Evolutionary conservation across 192 early-diverging fungal species (phyloP).

Genomic region (Umbelopsis isabellina): DNA sequence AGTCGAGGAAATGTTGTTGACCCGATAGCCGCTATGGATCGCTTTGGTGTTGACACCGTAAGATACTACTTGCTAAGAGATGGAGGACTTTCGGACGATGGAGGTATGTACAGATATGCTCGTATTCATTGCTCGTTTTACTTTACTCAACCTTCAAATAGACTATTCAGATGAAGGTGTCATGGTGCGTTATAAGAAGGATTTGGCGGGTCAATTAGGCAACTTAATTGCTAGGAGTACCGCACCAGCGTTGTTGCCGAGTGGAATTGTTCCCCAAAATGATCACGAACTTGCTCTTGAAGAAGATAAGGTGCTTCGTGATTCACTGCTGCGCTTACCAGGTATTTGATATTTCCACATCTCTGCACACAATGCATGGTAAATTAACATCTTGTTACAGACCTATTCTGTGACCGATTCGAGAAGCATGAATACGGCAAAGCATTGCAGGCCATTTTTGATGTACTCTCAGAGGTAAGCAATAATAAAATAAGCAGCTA

Average conservation of each 20-base stretch:
- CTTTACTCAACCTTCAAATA: constrained; percentile 21
- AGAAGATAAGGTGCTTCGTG: constrained; percentile 37
- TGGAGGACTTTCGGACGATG: constrained; percentile 86
- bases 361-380: neutral
- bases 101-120: constrained; percentile 46
- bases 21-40: constrained; percentile 69
- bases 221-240: constrained; percentile 78
- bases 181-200: constrained; percentile 70
- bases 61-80: constrained; percentile 91
- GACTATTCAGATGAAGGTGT: constrained; percentile 77
- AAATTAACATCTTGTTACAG: constrained; percentile 6
- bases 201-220: constrained; percentile 82
- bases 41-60: constrained; percentile 84
- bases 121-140: constrained; percentile 1
- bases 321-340: constrained; percentile 36
- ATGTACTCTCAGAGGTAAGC: constrained; percentile 61
- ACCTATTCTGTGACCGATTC: constrained; percentile 41
- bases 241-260: constrained; percentile 59
- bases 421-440: constrained; percentile 64
- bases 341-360: constrained; percentile 21
- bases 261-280: constrained; percentile 40
- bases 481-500: no score
- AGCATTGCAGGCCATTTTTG: constrained; percentile 64
- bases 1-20: constrained; percentile 91
- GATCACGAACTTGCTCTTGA: constrained; percentile 21